Conservation (phyloP, 352 stramenopile species). For the Aphanomyces stellatus region DNA sequence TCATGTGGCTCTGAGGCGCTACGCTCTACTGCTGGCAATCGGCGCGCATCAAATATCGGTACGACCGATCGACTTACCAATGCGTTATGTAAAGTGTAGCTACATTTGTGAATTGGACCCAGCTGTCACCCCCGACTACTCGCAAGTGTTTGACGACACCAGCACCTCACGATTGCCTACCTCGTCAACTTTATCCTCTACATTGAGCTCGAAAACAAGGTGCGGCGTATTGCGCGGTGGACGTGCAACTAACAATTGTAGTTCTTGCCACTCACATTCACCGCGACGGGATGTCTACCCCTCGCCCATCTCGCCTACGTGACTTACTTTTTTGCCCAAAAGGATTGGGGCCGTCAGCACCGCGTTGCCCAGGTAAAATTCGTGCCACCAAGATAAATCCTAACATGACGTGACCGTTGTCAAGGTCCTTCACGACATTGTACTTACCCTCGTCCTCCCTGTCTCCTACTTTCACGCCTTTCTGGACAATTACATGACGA, state of each 20-base stretch:
- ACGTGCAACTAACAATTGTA: background rate
- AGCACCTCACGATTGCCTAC: slow-evolving; percentile 96
- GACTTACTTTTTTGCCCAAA: slow-evolving; percentile 88
- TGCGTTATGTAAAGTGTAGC: background rate
- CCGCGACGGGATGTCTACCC: slow-evolving; percentile 87
- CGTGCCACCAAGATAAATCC: background rate
- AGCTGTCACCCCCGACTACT: slow-evolving; percentile 63
- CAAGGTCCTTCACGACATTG: slow-evolving; percentile 62
- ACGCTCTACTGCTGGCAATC: slow-evolving; percentile 90
- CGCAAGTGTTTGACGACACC: slow-evolving; percentile 92
- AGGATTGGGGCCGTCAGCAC: slow-evolving; percentile 64
- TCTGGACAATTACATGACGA: slow-evolving; percentile 78
- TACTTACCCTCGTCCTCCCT: slow-evolving; percentile 84
- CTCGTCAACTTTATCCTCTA: slow-evolving; percentile 92
- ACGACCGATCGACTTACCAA: slow-evolving; percentile 21
- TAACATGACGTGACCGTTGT: background rate
- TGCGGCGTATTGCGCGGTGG: background rate
- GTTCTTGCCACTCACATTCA: background rate
- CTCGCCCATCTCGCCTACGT: slow-evolving; percentile 88
- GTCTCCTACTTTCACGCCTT: slow-evolving; percentile 94
- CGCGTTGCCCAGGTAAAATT: slow-evolving; percentile 72
- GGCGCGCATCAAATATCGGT: slow-evolving; percentile 89
- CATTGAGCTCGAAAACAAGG: slow-evolving; percentile 84
- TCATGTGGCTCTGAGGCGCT: slow-evolving; percentile 93
- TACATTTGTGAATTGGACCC: slow-evolving; percentile 90